Base-by-base conservation (phyloP, 345 rosid species). In the Angophora floribunda region DNA sequence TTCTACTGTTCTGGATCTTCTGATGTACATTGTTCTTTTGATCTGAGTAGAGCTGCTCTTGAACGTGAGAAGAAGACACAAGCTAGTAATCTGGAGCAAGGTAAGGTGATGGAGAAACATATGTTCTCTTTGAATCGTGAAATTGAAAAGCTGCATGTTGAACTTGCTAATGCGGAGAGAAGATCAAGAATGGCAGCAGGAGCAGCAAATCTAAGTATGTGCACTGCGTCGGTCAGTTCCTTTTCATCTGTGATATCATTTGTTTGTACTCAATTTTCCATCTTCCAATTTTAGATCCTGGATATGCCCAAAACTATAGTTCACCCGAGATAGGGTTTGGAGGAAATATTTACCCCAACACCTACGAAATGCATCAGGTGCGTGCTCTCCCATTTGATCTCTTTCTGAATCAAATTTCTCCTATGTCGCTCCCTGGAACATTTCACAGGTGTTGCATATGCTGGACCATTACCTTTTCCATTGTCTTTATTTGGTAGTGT, bases 41-140 rank as follows among this genome's bases (percentile, higher is more conserved):
- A 52, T 90, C 88, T 87, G 52, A 86, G 49, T 90, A 97, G 98
- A 89, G 92, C 95, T 88, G 98, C 98, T 65, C 89, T 96, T 89
- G 97, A 95, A 89, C 70, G 21, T 75, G 99, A 96, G 96, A 96
- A 95, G 95, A 95, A 93, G 95, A 94, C 95, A 7, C 89, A 87
- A 41, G 94, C 92, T 9, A 93, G 94, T 87, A 96, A 97, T 80
- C 93, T 93, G 82, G 96, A 94, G 91, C 96, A 96, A 49, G 90
- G 91, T 50, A 91, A 91, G 36, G 90, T 91, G 52, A 93, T 96
- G 98, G 95, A 95, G 90, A 95, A 94, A 88, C 95, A 95, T 57
- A 90, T 91, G 86, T 65, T 88, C 16, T 87, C 91, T 6, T 44
- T 97, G 85, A 89, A 92, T 61, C 91, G 61, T 32, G 98, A 97